phyloP scores from a whole-genome alignment of 2,329 filamentous ascomycete species.

The Ophiocordyceps camponoti-leonardi region DNA sequence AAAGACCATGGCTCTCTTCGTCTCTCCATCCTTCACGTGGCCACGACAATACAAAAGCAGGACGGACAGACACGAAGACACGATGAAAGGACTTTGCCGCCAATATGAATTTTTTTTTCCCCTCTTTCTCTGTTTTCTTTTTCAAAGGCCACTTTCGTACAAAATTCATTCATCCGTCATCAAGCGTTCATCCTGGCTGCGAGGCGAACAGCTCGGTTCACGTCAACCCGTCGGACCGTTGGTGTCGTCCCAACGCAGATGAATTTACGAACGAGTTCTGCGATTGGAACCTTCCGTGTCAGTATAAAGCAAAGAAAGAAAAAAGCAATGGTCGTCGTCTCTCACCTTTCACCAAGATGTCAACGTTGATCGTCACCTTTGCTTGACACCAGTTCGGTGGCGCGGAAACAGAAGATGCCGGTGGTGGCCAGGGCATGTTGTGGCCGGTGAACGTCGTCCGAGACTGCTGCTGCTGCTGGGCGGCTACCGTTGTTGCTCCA shows the following conservation, averaged over 20 bases:
- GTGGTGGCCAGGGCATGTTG: background rate
- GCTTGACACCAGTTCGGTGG: constrained; percentile 9
- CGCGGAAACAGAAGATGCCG: background rate
- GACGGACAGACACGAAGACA: too few relatives aligned
- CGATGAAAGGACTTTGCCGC: too few relatives aligned
- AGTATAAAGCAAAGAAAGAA: background rate
- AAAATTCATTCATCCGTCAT: background rate
- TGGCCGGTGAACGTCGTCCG: too few relatives aligned
- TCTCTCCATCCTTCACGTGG: too few relatives aligned
- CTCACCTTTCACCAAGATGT: constrained; percentile 16
- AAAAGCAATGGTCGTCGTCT: constrained; percentile 1
- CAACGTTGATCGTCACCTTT: constrained; percentile 18
- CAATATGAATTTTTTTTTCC: background rate
- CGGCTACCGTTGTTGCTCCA: background rate
- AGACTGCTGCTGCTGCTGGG: background rate
- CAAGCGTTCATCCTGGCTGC: background rate
- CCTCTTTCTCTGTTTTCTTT: background rate
- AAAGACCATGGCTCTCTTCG: too few relatives aligned
- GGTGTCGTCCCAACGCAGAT: constrained; percentile 22
- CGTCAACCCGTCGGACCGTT: constrained; percentile 19
- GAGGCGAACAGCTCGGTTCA: constrained; percentile 15
- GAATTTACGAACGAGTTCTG: constrained; percentile 17
- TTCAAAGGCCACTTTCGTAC: too few relatives aligned
- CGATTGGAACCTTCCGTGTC: background rate
- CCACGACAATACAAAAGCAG: too few relatives aligned